These are phyloP conservation scores for Neoascochyta sp. DNA, from an alignment of 2,329 filamentous ascomycete species.

Conservation along the genomic window DNA sequence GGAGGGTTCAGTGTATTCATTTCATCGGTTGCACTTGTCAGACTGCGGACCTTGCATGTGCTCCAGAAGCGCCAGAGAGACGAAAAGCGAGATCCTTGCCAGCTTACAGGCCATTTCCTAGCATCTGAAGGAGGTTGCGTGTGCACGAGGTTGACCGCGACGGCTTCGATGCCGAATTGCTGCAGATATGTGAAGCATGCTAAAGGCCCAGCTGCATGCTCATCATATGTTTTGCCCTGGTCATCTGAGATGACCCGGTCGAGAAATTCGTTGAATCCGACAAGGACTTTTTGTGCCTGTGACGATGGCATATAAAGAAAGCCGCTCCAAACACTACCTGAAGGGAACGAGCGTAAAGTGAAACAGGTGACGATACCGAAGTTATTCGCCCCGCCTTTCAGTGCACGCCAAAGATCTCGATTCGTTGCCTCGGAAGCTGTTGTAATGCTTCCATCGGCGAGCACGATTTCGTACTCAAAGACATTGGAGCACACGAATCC, in stretches of 20 bases:
- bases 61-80: conserved; percentile 36
- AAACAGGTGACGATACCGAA: conserved; percentile 38
- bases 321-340: conserved; percentile 35
- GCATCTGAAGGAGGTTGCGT: conserved; percentile 15
- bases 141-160: conserved; percentile 44
- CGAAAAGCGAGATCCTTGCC: conserved; percentile 29
- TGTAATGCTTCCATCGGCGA: conserved; percentile 34
- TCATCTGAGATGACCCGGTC: conserved; percentile 4
- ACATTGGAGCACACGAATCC: conserved; percentile 35
- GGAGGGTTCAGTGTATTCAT: conserved; percentile 30
- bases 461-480: conserved; percentile 34
- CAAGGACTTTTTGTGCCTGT: conserved; percentile 9
- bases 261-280: conserved; percentile 10
- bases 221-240: conserved; percentile 13
- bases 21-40: conserved; percentile 36
- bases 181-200: conserved; percentile 58
- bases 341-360: conserved; percentile 14
- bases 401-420: conserved; percentile 27
- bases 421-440: conserved; percentile 26
- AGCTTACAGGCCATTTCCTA: conserved; percentile 32
- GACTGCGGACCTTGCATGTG: conserved; percentile 29
- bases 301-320: conserved; percentile 14
- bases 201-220: conserved; percentile 49
- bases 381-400: conserved; percentile 38
- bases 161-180: conserved; percentile 52